These are phyloP conservation scores for Puccinellia tenuiflora DNA, from an alignment of 176 grass and related monocot genomes.

Conservation along the genomic window DNA sequence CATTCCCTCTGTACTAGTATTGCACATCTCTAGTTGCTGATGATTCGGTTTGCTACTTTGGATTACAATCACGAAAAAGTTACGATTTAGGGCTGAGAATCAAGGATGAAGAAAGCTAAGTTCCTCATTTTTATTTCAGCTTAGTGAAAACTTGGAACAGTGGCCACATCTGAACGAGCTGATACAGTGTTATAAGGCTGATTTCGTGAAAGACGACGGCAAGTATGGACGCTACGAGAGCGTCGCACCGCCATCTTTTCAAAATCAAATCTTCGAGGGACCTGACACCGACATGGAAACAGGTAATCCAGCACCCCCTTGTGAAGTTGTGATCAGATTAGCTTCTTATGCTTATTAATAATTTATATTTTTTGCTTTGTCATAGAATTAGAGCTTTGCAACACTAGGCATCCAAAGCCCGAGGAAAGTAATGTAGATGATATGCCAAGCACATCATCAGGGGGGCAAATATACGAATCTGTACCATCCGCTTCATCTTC, in stretches of 20 bases:
- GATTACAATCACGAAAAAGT: not conserved
- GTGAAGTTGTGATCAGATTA: not conserved
- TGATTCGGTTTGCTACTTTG: not conserved
- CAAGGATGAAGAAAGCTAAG: conserved; percentile 13
- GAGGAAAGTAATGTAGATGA: conserved; percentile 70
- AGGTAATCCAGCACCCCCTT: conserved; percentile 40
- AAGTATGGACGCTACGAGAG: conserved; percentile 89
- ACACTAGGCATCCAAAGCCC: conserved; percentile 61
- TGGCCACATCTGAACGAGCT: conserved; percentile 98
- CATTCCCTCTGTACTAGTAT: not conserved
- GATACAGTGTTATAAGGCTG: conserved; percentile 85
- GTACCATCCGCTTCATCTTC: conserved; percentile 42
- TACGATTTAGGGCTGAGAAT: not conserved
- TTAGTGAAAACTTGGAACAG: conserved; percentile 92
- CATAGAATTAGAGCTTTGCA: conserved; percentile 84
- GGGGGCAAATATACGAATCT: conserved; percentile 64
- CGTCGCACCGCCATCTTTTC: conserved; percentile 51
- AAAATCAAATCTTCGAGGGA: conserved; percentile 97
- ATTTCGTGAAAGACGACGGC: conserved; percentile 84
- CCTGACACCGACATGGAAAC: conserved; percentile 96
- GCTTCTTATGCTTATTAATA: not conserved
- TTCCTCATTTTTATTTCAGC: conserved; percentile 35
- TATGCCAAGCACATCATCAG: conserved; percentile 86
- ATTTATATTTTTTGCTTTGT: conserved; percentile 13
- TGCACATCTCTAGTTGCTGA: not conserved